Evolutionary conservation across 257 asterid genomes (phyloP).

Genomic region (Ocimum tenuiflorum): DNA sequence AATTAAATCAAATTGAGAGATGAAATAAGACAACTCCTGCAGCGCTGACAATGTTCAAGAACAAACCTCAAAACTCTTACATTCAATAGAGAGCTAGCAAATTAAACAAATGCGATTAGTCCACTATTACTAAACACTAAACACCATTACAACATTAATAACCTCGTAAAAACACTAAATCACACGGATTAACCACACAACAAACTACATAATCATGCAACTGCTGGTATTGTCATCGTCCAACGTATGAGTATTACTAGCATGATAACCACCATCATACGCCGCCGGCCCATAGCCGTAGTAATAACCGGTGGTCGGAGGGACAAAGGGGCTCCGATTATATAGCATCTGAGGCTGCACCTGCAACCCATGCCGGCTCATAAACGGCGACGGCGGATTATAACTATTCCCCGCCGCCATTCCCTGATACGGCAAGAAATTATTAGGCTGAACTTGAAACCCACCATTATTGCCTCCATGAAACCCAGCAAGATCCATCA

Average conservation of each 20-base stretch:
- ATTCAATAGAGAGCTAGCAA: neutral
- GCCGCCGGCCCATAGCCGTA: constrained; percentile 25
- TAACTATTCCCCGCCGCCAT: neutral
- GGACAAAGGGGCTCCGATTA: constrained; percentile 45
- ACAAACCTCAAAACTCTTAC: neutral
- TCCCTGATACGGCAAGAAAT: neutral
- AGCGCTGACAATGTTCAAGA: neutral
- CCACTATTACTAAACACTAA: neutral
- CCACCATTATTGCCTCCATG: constrained; percentile 33
- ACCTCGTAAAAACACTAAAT: too few relatives aligned
- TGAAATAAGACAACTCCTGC: neutral
- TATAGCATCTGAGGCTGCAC: constrained; percentile 62
- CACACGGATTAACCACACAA: too few relatives aligned
- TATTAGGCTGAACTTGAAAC: neutral
- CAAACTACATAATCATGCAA: constrained; percentile 55
- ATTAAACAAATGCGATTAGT: too few relatives aligned
- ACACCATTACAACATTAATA: neutral
- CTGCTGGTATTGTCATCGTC: constrained; percentile 58
- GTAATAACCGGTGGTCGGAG: constrained; percentile 51
- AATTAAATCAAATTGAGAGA: neutral
- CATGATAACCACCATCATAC: constrained; percentile 13
- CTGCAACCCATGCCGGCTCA: constrained; percentile 44
- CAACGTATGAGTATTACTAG: constrained; percentile 37
- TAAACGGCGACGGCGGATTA: neutral
- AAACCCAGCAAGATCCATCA: constrained; percentile 72